Percentiles rank a stretch among this genome's conserved stretches.
These are phyloP conservation scores for Sphaerulina vaccinii DNA, from an alignment of 2,329 filamentous ascomycete species.

Conservation along the genomic window DNA sequence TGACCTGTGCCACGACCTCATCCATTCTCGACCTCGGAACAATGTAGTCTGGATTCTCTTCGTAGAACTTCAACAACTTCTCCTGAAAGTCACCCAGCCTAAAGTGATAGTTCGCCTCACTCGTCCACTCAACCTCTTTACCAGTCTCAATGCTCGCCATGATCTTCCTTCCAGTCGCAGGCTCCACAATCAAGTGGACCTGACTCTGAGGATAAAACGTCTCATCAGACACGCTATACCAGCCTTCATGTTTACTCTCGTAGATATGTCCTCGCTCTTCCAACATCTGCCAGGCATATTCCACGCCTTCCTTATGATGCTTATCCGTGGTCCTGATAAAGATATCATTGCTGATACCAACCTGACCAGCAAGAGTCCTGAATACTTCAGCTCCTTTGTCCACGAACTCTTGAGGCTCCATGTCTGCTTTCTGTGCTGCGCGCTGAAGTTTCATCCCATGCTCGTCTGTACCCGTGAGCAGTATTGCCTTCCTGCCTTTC, in stretches of 20 bases:
- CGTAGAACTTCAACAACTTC: conserved; percentile 75
- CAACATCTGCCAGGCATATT: conserved; percentile 84
- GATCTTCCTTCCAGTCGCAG: conserved; percentile 76
- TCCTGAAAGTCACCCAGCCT: conserved; percentile 79
- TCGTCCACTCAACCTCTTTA: conserved; percentile 90
- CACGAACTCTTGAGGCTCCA: conserved; percentile 80
- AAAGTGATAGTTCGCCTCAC: conserved; percentile 94
- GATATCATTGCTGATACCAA: conserved; percentile 72
- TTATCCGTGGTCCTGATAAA: conserved; percentile 91
- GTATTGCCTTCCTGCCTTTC: conserved; percentile 66
- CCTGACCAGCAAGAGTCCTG: conserved; percentile 66
- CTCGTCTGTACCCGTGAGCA: conserved; percentile 93
- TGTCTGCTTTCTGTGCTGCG: conserved; percentile 69
- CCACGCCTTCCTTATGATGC: conserved; percentile 78
- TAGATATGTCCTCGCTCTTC: conserved; percentile 49
- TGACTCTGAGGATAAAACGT: conserved; percentile 83
- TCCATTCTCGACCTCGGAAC: conserved; percentile 69
- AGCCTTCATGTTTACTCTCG: conserved; percentile 59
- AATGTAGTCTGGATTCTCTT: conserved; percentile 74
- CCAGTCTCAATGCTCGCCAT: conserved; percentile 79
- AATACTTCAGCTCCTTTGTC: conserved; percentile 81
- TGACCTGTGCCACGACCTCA: conserved; percentile 76
- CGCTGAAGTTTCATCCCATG: conserved; percentile 97
- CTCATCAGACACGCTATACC: conserved; percentile 97
- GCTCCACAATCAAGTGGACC: conserved; percentile 72